A percentile compares a stretch with the other conserved stretches of the same genome.
Conservation (phyloP, 257 asterid genomes). For the Hygrophila difformis region DNA sequence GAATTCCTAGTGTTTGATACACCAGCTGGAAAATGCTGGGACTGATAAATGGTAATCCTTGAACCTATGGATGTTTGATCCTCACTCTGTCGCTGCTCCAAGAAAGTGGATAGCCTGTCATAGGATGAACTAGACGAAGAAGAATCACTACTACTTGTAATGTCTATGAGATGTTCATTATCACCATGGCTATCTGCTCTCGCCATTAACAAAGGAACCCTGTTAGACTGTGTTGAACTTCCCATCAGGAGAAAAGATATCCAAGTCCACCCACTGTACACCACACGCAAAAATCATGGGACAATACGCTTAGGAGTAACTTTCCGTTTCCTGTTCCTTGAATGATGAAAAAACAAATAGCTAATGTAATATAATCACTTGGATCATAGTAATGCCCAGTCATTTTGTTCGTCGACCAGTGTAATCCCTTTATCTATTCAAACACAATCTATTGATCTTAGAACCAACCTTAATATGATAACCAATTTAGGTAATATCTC, state of each 20-base stretch:
- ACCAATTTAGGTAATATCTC: no score
- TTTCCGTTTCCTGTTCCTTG: constrained; percentile 11
- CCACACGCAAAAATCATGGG: background rate
- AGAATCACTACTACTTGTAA: background rate
- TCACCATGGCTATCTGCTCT: background rate
- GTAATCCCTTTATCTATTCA: constrained; percentile 18
- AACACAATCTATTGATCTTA: constrained; percentile 16
- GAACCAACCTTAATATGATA: constrained; percentile 4
- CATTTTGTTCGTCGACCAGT: constrained; percentile 12
- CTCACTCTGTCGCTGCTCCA: constrained; percentile 41
- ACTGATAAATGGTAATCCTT: constrained; percentile 39
- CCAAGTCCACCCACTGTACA: background rate
- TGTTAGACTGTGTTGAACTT: background rate
- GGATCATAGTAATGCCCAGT: background rate
- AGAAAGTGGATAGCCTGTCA: constrained; percentile 7
- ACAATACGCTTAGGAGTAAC: background rate
- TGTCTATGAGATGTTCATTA: constrained; percentile 10
- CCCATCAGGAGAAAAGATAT: background rate
- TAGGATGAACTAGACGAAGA: background rate
- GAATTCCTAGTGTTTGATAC: constrained; percentile 53
- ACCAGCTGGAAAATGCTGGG: constrained; percentile 40
- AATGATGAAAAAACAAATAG: constrained; percentile 1
- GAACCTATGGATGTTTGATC: constrained; percentile 60
- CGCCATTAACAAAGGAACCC: background rate
- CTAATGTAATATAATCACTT: constrained; percentile 1